phyloP scores from a whole-genome alignment of 345 rosid genomes.

The Anastatica hierochuntica region DNA sequence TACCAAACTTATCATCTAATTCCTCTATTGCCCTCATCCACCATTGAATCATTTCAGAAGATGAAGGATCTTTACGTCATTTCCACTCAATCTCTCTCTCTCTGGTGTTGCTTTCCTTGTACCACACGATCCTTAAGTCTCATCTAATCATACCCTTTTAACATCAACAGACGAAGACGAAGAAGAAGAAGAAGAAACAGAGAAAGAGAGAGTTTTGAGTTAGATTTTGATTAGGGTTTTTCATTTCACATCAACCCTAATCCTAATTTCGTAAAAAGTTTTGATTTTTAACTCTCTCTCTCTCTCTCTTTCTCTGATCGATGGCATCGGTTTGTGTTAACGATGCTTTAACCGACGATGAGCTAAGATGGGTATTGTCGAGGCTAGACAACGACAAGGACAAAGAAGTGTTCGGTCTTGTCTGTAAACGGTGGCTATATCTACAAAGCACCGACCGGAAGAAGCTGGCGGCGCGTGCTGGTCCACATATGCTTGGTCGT shows the following conservation, averaged over 20 bases:
- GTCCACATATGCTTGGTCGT: constrained; percentile 76
- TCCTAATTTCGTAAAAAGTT: neutral
- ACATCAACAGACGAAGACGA: neutral
- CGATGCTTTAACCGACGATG: constrained; percentile 68
- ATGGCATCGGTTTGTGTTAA: constrained; percentile 54
- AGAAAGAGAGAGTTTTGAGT: neutral
- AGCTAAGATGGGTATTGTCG: constrained; percentile 54
- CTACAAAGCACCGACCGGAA: constrained; percentile 85
- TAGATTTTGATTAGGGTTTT: constrained; percentile 4
- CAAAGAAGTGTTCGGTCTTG: constrained; percentile 81
- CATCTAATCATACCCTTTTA: constrained; percentile 14
- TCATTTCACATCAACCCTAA: neutral
- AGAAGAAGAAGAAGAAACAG: neutral
- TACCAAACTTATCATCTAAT: neutral
- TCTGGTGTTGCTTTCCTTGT: constrained; percentile 23
- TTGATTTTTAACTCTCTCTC: too few relatives aligned
- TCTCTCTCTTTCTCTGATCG: constrained; percentile 10
- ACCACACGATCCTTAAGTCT: constrained; percentile 21
- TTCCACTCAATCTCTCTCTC: neutral
- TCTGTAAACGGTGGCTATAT: constrained; percentile 79
- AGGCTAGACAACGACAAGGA: constrained; percentile 62
- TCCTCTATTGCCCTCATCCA: constrained; percentile 22
- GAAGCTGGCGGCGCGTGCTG: constrained; percentile 86
- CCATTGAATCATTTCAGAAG: constrained; percentile 4
- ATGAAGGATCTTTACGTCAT: constrained; percentile 21